Evolutionary conservation across 106 monocot species (phyloP).

Genomic region (Phalaenopsis equestris): DNA sequence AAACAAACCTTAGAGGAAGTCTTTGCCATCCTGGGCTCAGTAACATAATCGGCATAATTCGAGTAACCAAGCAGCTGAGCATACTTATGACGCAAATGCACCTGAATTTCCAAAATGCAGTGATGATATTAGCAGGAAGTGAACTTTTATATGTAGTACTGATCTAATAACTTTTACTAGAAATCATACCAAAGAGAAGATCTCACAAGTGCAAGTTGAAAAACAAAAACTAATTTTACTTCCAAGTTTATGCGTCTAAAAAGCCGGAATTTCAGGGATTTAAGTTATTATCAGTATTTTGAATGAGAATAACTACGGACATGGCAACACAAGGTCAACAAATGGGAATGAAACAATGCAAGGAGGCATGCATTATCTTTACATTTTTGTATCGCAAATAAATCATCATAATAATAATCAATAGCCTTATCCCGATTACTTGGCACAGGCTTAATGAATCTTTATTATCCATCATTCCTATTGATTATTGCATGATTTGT

Average conservation of each 20-base stretch:
- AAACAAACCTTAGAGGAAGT: conserved; percentile 64
- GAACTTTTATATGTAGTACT: neutral
- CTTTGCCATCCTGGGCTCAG: conserved; percentile 78
- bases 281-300: neutral
- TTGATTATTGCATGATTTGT: too few species aligned
- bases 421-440: too few species aligned
- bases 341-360: too few species aligned
- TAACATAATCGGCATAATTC: conserved; percentile 79
- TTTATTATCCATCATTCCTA: too few species aligned
- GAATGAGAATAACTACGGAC: neutral
- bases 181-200: neutral
- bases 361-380: too few species aligned
- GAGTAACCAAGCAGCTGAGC: conserved; percentile 83
- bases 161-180: neutral
- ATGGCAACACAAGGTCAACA: too few species aligned
- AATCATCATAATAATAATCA: too few species aligned
- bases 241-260: neutral
- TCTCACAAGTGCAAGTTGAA: neutral
- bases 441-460: too few species aligned
- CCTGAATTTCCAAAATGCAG: conserved; percentile 23
- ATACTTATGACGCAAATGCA: conserved; percentile 68
- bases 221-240: neutral
- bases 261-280: neutral
- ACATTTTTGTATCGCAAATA: too few species aligned
- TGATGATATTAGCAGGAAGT: neutral